These are phyloP conservation scores for Penicillium expansum DNA, from an alignment of 2,329 filamentous ascomycete species.

Conservation along the genomic window DNA sequence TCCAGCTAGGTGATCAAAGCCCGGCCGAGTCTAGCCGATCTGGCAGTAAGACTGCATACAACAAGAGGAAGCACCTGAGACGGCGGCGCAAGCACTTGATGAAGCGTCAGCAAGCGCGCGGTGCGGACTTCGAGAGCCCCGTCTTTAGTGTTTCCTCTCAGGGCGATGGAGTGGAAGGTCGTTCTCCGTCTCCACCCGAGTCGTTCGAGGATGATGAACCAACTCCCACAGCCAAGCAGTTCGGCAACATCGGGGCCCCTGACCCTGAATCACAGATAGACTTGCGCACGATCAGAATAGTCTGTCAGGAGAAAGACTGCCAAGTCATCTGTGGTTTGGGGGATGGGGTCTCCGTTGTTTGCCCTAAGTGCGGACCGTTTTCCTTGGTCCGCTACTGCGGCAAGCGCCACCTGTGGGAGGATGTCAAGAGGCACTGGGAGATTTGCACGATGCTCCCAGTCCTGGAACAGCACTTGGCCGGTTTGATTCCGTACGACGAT, in stretches of 20 bases:
- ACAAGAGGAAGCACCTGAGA: neutral
- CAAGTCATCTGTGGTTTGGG: conserved; percentile 30
- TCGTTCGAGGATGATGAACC: neutral
- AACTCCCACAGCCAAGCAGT: conserved; percentile 2
- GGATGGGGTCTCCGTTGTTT: conserved; percentile 36
- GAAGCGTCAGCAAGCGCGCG: neutral
- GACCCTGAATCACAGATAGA: neutral
- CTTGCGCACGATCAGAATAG: neutral
- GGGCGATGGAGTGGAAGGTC: neutral
- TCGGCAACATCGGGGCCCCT: neutral
- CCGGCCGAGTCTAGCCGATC: neutral
- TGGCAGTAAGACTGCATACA: neutral
- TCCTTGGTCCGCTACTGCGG: conserved; percentile 41
- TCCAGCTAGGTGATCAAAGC: neutral
- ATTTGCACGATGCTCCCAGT: conserved; percentile 25
- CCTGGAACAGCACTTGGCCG: conserved; percentile 18
- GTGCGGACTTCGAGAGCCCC: neutral
- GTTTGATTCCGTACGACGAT: conserved; percentile 21
- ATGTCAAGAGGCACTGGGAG: conserved; percentile 38
- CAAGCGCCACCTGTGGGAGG: conserved; percentile 35
- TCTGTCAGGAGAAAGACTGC: conserved; percentile 30
- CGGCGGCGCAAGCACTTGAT: neutral
- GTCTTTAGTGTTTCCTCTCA: neutral
- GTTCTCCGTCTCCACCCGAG: neutral
- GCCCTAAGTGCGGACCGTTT: conserved; percentile 41